Percentiles rank a stretch among this genome's conserved stretches.
phyloP scores from a whole-genome alignment of 495 filamentous ascomycete species.

The Penicillium dipodomyicola region DNA sequence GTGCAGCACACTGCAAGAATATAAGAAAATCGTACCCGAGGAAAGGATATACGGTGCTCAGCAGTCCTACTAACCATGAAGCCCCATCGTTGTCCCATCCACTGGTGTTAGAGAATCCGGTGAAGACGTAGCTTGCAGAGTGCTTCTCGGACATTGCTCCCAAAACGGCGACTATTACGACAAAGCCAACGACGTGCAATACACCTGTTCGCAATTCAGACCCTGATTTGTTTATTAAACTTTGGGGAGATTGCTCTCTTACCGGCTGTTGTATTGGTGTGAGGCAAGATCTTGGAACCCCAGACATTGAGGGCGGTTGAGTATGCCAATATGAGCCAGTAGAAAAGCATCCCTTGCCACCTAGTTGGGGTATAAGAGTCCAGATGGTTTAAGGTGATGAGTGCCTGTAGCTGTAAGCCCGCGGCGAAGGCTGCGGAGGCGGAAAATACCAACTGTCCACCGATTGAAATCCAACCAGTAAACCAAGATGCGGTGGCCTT shows the following conservation, averaged over 20 bases:
- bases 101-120: conserved; percentile 24
- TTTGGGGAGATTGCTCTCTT: background rate
- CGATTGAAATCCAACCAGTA: conserved; percentile 30
- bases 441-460: conserved; percentile 32
- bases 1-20: background rate
- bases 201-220: conserved; percentile 13
- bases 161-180: conserved; percentile 19
- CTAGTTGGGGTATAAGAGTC: conserved; percentile 20
- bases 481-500: conserved; percentile 25
- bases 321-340: conserved; percentile 24
- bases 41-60: conserved; percentile 28
- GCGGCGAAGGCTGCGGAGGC: conserved; percentile 31
- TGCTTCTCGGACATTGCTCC: conserved; percentile 25
- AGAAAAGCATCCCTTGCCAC: conserved; percentile 30
- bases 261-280: conserved; percentile 26
- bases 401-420: conserved; percentile 24
- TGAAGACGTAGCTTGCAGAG: conserved; percentile 20
- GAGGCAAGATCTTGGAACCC: conserved; percentile 26
- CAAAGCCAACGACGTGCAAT: conserved; percentile 22
- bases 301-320: conserved; percentile 22
- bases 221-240: too few relatives aligned
- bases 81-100: conserved; percentile 25
- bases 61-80: conserved; percentile 26
- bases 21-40: conserved; percentile 12
- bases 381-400: conserved; percentile 26